phyloP scores from a whole-genome alignment of 2,329 filamentous ascomycete genomes.

The Trichoderma endophyticum region DNA sequence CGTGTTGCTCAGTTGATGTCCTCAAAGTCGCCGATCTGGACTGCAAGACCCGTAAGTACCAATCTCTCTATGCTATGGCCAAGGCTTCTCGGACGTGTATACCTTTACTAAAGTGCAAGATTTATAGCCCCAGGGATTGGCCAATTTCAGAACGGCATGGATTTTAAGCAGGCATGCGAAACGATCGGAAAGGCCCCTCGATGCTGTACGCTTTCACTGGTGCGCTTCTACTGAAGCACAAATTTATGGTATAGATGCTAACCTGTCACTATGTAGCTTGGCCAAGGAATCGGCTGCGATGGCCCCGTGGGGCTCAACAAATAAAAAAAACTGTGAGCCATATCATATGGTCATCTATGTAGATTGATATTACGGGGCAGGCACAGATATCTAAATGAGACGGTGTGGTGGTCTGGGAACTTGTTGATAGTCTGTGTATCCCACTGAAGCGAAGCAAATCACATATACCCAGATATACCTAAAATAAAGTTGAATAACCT shows the following conservation, averaged over 20 bases:
- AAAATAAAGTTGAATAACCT: background rate
- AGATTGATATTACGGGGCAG: background rate
- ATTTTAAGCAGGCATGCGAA: too few species aligned
- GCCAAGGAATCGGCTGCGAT: fast-evolving
- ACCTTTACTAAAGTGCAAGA: background rate
- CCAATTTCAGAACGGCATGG: too few species aligned
- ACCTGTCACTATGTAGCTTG: background rate
- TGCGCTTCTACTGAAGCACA: background rate
- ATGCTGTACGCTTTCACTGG: background rate
- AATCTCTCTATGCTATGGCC: background rate
- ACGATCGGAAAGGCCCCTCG: too few species aligned
- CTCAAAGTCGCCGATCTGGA: too few species aligned
- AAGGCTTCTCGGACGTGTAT: background rate
- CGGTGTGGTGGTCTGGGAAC: background rate
- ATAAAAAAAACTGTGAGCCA: background rate
- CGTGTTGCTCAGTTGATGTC: too few species aligned
- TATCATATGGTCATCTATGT: background rate
- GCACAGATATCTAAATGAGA: background rate
- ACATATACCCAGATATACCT: background rate
- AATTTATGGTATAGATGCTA: background rate
- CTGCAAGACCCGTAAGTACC: too few species aligned
- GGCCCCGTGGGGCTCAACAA: background rate
- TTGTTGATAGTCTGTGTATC: background rate
- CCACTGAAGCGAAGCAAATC: background rate
- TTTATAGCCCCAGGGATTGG: background rate